Conservation (phyloP, 2,329 filamentous ascomycete species). For the Exophiala xenobiotica region DNA sequence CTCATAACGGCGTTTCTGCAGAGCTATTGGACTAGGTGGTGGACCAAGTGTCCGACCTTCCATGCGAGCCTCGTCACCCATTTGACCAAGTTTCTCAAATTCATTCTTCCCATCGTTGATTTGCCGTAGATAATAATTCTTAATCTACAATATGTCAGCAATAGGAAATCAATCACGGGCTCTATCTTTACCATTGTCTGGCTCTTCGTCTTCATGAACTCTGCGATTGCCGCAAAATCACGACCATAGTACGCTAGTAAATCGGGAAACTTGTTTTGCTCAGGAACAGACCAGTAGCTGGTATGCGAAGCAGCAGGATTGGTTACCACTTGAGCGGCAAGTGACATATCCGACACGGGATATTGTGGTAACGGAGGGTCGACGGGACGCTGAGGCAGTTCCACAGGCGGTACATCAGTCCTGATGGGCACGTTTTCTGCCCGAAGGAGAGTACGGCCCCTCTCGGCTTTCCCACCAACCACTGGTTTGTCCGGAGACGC, state of each 20-base stretch:
- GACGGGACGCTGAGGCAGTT: conserved; percentile 14
- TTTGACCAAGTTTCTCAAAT: conserved; percentile 44
- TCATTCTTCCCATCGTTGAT: conserved; percentile 46
- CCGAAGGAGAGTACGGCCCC: conserved; percentile 22
- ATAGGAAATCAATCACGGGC: too few species aligned
- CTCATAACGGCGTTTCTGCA: conserved; percentile 49
- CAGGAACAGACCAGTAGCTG: conserved; percentile 54
- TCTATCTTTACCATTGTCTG: conserved; percentile 56
- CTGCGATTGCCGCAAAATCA: conserved; percentile 50
- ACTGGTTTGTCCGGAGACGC: conserved; percentile 20
- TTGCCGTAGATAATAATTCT: conserved; percentile 50
- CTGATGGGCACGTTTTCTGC: conserved; percentile 20
- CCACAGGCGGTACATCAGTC: conserved; percentile 9
- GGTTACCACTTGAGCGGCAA: conserved; percentile 3
- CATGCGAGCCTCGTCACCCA: conserved; percentile 46
- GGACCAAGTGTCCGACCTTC: conserved; percentile 46
- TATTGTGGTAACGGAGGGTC: conserved; percentile 17
- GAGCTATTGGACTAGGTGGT: conserved; percentile 44
- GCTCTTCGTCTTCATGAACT: conserved; percentile 53
- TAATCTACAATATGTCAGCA: conserved; percentile 39
- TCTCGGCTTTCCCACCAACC: conserved; percentile 11
- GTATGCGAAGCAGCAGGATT: conserved; percentile 36
- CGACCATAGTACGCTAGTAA: conserved; percentile 49
- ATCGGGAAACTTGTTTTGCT: conserved; percentile 48
- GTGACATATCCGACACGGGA: conserved; percentile 9